Conservation (phyloP, 2,329 filamentous ascomycete species). For the Ascochyta pisi region DNA sequence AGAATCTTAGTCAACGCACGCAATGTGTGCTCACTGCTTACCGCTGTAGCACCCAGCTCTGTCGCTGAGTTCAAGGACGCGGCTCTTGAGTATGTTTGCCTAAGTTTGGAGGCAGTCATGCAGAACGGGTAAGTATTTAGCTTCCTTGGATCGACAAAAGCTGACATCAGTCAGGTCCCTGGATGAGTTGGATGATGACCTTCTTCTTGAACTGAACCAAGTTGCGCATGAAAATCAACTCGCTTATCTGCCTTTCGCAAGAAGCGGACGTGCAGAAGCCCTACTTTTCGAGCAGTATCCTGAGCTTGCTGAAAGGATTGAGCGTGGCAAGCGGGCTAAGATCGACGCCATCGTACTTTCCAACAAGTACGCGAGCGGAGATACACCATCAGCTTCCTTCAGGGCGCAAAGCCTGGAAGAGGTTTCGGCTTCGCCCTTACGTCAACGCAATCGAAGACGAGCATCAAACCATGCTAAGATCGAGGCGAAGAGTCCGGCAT, state of each 20-base stretch:
- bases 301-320: slow-evolving; percentile 68
- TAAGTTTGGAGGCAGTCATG: slow-evolving; percentile 90
- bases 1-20: slow-evolving; percentile 55
- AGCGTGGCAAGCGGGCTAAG: slow-evolving; percentile 71
- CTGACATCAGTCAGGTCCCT: slow-evolving; percentile 62
- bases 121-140: slow-evolving; percentile 71
- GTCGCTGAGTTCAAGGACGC: slow-evolving; percentile 87
- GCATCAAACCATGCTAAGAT: slow-evolving; percentile 54
- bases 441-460: slow-evolving; percentile 52
- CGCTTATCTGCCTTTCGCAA: slow-evolving; percentile 75
- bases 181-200: slow-evolving; percentile 82
- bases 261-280: slow-evolving; percentile 74
- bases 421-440: slow-evolving; percentile 54
- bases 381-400: slow-evolving; percentile 68
- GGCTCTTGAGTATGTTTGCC: slow-evolving; percentile 86
- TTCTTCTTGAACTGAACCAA: slow-evolving; percentile 80
- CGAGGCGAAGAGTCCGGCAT: slow-evolving; percentile 64
- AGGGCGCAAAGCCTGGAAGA: slow-evolving; percentile 73
- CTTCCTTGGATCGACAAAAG: background rate
- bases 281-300: slow-evolving; percentile 70
- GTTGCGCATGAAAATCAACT: slow-evolving; percentile 84
- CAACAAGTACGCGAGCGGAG: slow-evolving; percentile 68
- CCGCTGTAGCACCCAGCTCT: slow-evolving; percentile 82
- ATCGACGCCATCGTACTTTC: slow-evolving; percentile 80
- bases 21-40: slow-evolving; percentile 85